Conservation (phyloP, 2,329 filamentous ascomycete species). For the Botryosphaeria dothidea region DNA sequence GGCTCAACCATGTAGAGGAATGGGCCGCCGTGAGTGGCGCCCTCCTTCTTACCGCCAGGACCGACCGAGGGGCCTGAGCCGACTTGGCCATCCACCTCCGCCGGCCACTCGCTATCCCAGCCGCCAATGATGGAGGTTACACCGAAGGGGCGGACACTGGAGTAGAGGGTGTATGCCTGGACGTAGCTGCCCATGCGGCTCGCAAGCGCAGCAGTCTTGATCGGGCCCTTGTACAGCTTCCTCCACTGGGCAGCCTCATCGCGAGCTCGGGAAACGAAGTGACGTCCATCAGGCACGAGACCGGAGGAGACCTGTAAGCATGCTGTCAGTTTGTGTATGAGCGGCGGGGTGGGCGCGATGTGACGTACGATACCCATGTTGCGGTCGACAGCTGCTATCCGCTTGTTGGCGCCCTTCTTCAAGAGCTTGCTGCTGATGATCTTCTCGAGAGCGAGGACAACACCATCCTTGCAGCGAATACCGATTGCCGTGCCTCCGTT, state of each 20-base stretch:
- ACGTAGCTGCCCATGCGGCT: constrained; percentile 94
- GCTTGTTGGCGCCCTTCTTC: constrained; percentile 94
- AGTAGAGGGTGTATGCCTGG: constrained; percentile 97
- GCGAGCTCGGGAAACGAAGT: constrained; percentile 91
- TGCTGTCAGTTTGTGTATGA: neutral
- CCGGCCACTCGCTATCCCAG: constrained; percentile 85
- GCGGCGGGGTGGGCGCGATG: neutral
- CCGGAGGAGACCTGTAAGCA: constrained; percentile 80
- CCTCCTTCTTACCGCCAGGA: constrained; percentile 76
- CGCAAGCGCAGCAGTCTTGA: constrained; percentile 83
- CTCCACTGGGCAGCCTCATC: constrained; percentile 93
- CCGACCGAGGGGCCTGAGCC: constrained; percentile 77
- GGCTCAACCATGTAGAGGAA: constrained; percentile 99
- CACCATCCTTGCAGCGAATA: constrained; percentile 95
- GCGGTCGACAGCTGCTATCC: constrained; percentile 91
- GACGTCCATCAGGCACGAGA: constrained; percentile 89
- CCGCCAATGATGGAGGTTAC: constrained; percentile 93
- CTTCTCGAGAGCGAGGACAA: constrained; percentile 96
- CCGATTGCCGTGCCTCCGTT: constrained; percentile 95
- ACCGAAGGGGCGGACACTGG: constrained; percentile 92
- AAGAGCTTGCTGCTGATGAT: constrained; percentile 92
- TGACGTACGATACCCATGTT: constrained; percentile 85
- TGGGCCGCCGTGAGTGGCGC: constrained; percentile 81
- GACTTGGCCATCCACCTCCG: constrained; percentile 86
- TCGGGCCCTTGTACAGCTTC: constrained; percentile 90